Evolutionary conservation across 2,329 filamentous ascomycete genomes (phyloP).

Genomic region (Penicillium sp.): DNA sequence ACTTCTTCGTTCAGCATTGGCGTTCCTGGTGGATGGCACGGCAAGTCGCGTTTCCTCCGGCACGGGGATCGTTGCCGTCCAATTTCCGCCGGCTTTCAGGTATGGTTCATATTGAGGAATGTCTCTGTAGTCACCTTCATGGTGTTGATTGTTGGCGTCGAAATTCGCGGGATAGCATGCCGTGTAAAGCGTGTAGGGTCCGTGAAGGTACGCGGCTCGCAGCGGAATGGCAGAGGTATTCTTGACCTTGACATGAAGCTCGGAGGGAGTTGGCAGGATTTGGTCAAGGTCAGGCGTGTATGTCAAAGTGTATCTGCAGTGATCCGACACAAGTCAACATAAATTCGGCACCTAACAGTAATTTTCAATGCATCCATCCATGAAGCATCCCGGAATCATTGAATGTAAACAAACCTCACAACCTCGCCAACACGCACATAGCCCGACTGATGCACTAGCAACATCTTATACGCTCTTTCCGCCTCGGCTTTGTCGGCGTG

Average conservation of each 20-base stretch:
- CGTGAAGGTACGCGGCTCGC: constrained; percentile 92
- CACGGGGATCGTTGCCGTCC: constrained; percentile 74
- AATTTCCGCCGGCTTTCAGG: constrained; percentile 87
- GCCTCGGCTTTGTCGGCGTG: constrained; percentile 21
- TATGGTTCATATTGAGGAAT: constrained; percentile 92
- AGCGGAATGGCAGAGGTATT: constrained; percentile 88
- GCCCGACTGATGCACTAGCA: constrained; percentile 85
- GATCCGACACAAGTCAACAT: neutral
- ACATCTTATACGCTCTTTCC: constrained; percentile 54
- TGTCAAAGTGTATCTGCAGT: constrained; percentile 68
- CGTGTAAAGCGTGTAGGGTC: constrained; percentile 86
- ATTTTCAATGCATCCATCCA: neutral
- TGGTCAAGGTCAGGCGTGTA: constrained; percentile 87
- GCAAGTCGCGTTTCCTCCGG: constrained; percentile 67
- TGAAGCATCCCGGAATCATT: neutral
- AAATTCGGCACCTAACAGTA: neutral
- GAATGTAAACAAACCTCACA: constrained; percentile 63
- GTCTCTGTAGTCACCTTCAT: constrained; percentile 65
- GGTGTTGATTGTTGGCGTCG: constrained; percentile 74
- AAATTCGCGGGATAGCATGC: constrained; percentile 81
- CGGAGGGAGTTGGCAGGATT: constrained; percentile 78
- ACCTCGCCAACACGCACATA: constrained; percentile 93
- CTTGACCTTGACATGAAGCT: constrained; percentile 80
- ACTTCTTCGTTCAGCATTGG: constrained; percentile 44
- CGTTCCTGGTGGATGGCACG: constrained; percentile 31